Evolutionary conservation across 2,329 filamentous ascomycete genomes (phyloP).

Genomic region (Trichoderma atrobrunneum): DNA sequence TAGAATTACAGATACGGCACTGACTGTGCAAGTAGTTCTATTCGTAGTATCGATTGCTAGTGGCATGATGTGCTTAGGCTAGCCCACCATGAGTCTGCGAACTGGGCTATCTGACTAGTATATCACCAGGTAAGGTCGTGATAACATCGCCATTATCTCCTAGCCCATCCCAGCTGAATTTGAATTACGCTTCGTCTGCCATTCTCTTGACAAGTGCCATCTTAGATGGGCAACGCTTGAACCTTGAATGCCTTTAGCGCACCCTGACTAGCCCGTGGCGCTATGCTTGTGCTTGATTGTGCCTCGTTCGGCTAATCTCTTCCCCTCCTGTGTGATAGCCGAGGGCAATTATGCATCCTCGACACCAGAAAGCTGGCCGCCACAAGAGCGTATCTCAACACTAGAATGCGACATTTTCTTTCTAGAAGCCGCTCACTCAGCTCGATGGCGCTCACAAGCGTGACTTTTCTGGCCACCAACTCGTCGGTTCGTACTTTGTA

Average conservation of each 20-base stretch:
- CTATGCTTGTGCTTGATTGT: neutral
- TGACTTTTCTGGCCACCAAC: neutral
- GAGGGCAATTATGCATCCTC: neutral
- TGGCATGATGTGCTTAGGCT: neutral
- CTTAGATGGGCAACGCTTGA: constrained; percentile 1
- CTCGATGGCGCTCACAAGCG: constrained; percentile 2
- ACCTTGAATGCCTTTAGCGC: neutral
- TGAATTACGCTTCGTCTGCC: neutral
- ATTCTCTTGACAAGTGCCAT: neutral
- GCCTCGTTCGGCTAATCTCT: neutral
- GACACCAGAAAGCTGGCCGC: neutral
- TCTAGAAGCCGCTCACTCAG: constrained; percentile 10
- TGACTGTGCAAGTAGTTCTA: neutral
- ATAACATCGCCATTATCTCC: neutral
- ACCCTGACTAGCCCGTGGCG: neutral
- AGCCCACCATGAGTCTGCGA: neutral
- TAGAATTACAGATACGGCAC: neutral
- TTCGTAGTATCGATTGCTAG: neutral
- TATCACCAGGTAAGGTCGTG: neutral
- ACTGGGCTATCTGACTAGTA: neutral
- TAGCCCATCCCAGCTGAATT: neutral
- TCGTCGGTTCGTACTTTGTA: neutral
- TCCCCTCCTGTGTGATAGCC: neutral
- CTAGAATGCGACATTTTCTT: constrained; percentile 20
- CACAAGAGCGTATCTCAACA: neutral